Conservation (phyloP, 1,284 basidiomycete species). For the Tilletia caries region DNA sequence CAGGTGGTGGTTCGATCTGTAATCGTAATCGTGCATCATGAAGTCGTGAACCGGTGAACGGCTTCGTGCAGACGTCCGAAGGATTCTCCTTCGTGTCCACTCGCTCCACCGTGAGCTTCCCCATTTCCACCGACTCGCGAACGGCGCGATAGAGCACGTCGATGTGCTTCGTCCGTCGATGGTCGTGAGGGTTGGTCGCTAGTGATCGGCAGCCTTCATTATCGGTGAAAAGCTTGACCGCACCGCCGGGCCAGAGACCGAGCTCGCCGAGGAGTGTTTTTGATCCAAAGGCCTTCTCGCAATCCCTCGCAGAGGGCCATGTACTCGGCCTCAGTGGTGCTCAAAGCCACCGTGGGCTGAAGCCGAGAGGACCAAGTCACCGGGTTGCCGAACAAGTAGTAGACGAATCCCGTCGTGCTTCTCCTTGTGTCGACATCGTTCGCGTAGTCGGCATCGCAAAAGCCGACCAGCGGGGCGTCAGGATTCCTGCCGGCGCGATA, state of each 20-base stretch:
- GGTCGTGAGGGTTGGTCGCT: no score
- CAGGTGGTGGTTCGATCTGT: no score
- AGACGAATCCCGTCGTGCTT: background rate
- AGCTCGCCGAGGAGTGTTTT: background rate
- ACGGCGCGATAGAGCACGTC: background rate
- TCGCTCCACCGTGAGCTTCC: background rate
- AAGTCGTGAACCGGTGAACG: no score
- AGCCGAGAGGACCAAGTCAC: slow-evolving; percentile 5
- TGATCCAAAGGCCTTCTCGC: background rate
- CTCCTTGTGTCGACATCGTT: background rate
- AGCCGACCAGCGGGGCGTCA: background rate
- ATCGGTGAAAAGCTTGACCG: background rate
- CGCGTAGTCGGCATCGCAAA: background rate
- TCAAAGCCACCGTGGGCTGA: no score
- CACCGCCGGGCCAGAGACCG: background rate
- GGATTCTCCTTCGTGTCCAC: no score
- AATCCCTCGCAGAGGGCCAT: background rate
- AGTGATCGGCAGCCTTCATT: background rate
- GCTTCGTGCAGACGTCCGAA: no score
- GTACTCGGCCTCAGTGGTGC: no score
- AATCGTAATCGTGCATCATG: no score
- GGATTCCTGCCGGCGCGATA: background rate
- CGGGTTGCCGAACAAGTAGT: background rate
- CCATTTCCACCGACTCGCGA: background rate
- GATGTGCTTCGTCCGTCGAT: no score